Conservation (phyloP, 352 stramenopile genomes). For the Pelagophyceae sp. region DNA sequence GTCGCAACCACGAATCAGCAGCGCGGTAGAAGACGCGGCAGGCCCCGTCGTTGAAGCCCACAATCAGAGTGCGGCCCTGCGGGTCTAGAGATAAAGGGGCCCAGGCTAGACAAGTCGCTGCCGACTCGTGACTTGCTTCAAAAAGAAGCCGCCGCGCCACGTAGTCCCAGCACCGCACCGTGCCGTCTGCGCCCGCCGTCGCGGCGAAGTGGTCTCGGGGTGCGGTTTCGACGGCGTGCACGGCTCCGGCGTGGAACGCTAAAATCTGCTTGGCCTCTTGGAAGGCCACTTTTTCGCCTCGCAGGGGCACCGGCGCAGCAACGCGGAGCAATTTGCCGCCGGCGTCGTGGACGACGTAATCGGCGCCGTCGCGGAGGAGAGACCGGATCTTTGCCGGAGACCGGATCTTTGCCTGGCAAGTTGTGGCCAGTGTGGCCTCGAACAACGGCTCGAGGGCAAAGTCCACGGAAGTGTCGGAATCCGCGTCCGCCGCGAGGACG, state of each 20-base stretch:
- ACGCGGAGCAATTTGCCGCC: no score
- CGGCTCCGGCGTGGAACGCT: constrained; percentile 1
- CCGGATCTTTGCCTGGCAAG: no score
- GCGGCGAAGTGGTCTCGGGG: constrained; percentile 42
- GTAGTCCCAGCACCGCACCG: constrained; percentile 74
- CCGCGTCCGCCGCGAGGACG: constrained; percentile 71
- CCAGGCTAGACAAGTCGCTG: constrained; percentile 60
- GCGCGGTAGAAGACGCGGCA: constrained; percentile 49
- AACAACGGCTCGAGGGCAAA: constrained; percentile 57
- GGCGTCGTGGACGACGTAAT: no score
- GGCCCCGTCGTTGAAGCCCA: constrained; percentile 76
- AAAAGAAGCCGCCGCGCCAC: constrained; percentile 47
- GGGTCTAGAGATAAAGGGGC: constrained; percentile 48
- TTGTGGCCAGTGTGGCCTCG: constrained; percentile 49
- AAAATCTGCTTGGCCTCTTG: no score
- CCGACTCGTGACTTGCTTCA: constrained; percentile 28
- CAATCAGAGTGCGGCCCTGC: constrained; percentile 59
- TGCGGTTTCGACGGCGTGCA: not conserved
- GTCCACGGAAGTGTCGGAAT: constrained; percentile 57
- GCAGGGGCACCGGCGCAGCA: no score
- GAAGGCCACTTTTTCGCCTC: constrained; percentile 28
- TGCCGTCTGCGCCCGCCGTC: constrained; percentile 68
- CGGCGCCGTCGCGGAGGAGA: no score
- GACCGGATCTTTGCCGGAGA: no score
- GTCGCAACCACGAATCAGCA: not conserved